Evolutionary conservation across 345 rosid genomes (phyloP), one percentile per base, ranked within the genome.

Genomic region (Jatropha curcas): DNA sequence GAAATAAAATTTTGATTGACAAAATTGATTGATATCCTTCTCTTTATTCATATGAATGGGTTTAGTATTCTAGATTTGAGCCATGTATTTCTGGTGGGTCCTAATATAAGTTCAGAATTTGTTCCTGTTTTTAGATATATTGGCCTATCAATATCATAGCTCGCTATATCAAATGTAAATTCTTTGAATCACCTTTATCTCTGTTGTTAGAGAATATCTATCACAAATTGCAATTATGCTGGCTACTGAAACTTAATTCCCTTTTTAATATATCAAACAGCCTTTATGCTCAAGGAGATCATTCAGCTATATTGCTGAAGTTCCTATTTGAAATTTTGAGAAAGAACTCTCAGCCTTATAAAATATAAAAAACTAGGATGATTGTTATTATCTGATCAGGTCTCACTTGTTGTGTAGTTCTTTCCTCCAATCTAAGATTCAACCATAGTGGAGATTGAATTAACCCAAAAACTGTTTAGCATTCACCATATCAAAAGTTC

Each of bases 401-500:
- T 27, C 28, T 58, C 33, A 28, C 19, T 27, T 58, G 5, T 27
- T 25, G 5, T 57, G 35, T 34, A 27, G 33, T 57, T 11, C 19
- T 25, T 27, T 25, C 11, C 16, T 57, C 33, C 11, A 27, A 57
- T 12, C 17, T 27, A 4, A 30, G 17, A 11, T 25, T 11, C 12
- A 58, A 28, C 33, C 30, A 17, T 41, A 19, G 8, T 7, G 8
- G 34, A 43, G 17, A 28, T 19, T 41, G 11, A 28, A 59, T 58
- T 45, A 58, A 43, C 65, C 37, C 53, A 41, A 70, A 56, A 59
- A 53, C 24, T 11, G 52, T 59, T 59, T 31, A 41, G 53, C 12
- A 11, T 4, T 9, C 8, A 46, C 17, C 9, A 5, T 14, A 41
- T 64, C 25, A 20, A 45, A 64, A 41, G 39, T 14, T 24, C n/a